Evolutionary conservation across 208 protist species (phyloP).

Genomic region (Acanthamoeba lugdunensis): DNA sequence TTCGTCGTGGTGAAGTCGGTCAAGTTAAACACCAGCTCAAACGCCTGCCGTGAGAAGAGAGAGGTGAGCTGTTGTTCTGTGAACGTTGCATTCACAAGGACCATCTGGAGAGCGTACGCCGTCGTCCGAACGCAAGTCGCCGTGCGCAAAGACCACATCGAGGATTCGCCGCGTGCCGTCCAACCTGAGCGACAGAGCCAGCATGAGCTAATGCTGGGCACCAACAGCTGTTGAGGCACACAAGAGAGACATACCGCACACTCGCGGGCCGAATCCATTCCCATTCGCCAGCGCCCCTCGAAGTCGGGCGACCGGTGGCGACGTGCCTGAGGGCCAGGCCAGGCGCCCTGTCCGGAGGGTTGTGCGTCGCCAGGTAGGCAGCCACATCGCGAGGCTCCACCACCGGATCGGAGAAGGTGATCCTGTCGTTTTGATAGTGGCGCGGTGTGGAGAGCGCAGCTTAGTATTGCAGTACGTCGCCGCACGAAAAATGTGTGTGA

Average conservation of each 20-base stretch:
- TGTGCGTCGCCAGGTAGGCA: slow-evolving; percentile 23
- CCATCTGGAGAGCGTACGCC: background rate
- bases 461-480: background rate
- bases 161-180: background rate
- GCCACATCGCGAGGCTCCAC: background rate
- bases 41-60: background rate
- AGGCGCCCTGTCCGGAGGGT: background rate
- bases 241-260: background rate
- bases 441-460: too few species aligned
- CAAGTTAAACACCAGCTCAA: slow-evolving; percentile 72
- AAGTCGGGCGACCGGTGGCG: background rate
- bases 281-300: background rate
- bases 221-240: background rate
- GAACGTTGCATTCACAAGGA: background rate
- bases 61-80: background rate
- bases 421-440: background rate
- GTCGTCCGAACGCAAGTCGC: background rate
- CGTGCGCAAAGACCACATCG: background rate
- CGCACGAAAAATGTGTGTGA: slow-evolving; percentile 14
- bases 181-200: background rate
- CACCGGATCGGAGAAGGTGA: slow-evolving; percentile 63
- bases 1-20: slow-evolving; percentile 49
- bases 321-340: slow-evolving; percentile 5
- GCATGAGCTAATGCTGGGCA: background rate
- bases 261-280: background rate